phyloP scores from a whole-genome alignment of 257 asterid genomes.

The Haberlea rhodopensis region DNA sequence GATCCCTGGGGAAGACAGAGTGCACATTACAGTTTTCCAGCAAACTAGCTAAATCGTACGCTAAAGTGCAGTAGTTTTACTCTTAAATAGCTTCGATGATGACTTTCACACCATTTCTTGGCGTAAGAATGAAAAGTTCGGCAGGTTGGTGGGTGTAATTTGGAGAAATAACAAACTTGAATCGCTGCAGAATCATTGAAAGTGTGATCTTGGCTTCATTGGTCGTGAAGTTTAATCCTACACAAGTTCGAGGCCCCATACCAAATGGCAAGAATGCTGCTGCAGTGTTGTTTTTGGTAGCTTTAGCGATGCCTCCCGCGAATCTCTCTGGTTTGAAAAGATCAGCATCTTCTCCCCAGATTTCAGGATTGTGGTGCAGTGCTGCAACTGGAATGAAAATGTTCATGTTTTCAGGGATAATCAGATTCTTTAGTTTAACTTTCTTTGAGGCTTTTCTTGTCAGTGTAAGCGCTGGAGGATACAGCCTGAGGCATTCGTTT shows the following conservation, averaged over 20 bases:
- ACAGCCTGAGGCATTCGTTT: conserved; percentile 56
- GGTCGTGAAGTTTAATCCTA: conserved; percentile 53
- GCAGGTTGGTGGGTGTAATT: conserved; percentile 49
- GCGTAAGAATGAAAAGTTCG: conserved; percentile 44
- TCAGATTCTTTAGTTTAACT: conserved; percentile 35
- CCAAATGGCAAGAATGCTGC: conserved; percentile 65
- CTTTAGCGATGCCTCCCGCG: conserved; percentile 49
- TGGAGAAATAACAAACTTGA: conserved; percentile 40
- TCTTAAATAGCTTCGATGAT: conserved; percentile 35
- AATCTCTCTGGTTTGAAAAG: conserved; percentile 60
- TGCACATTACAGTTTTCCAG: background rate
- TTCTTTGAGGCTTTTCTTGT: conserved; percentile 44
- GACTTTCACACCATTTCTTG: conserved; percentile 50
- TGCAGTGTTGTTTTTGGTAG: conserved; percentile 46
- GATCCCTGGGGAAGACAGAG: too few species aligned
- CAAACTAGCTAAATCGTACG: background rate
- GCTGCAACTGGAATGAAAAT: conserved; percentile 42
- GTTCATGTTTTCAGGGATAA: conserved; percentile 34
- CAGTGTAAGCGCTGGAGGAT: conserved; percentile 47
- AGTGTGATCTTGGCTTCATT: conserved; percentile 56
- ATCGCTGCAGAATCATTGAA: conserved; percentile 51
- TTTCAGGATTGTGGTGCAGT: conserved; percentile 42
- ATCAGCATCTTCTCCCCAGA: conserved; percentile 59
- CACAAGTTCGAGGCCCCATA: conserved; percentile 58
- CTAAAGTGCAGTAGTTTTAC: background rate